Conservation (phyloP, 371 early-diverging fungal genomes). For the Mucor circinelloides region DNA sequence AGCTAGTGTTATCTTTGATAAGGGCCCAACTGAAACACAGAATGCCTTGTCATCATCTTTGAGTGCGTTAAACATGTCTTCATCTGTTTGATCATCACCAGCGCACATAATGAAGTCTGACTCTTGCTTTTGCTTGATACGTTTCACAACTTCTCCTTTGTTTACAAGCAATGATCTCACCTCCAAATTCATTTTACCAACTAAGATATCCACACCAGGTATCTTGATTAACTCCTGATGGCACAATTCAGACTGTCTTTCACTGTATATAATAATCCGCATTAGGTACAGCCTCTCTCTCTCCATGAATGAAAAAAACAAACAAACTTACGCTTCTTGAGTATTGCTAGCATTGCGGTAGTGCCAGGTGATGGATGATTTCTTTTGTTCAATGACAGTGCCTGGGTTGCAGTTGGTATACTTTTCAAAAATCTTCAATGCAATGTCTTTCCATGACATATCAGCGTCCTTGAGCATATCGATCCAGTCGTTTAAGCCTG, state of each 20-base stretch:
- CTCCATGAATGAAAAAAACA: slow-evolving; percentile 46
- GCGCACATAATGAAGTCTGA: slow-evolving; percentile 90
- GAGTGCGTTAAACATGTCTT: slow-evolving; percentile 89
- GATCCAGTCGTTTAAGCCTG: slow-evolving; percentile 75
- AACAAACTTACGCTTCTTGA: slow-evolving; percentile 48
- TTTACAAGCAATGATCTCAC: slow-evolving; percentile 81
- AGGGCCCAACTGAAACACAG: slow-evolving; percentile 40
- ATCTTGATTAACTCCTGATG: slow-evolving; percentile 79
- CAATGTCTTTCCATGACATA: slow-evolving; percentile 86
- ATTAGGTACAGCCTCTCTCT: background rate
- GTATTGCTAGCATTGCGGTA: slow-evolving; percentile 73
- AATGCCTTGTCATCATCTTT: slow-evolving; percentile 25
- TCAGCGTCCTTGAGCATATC: slow-evolving; percentile 84
- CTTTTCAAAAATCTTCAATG: slow-evolving; percentile 85
- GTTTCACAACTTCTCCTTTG: slow-evolving; percentile 94
- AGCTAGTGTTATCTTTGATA: slow-evolving; percentile 37
- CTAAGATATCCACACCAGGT: slow-evolving; percentile 91
- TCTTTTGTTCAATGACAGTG: slow-evolving; percentile 88
- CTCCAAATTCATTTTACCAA: slow-evolving; percentile 97
- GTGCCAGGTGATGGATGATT: slow-evolving; percentile 89
- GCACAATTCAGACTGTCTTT: slow-evolving; percentile 77
- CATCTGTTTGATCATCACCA: slow-evolving; percentile 97
- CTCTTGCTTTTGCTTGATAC: slow-evolving; percentile 38
- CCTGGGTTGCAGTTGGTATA: slow-evolving; percentile 91
- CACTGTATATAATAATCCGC: slow-evolving; percentile 18